Base-by-base conservation (phyloP, 2,329 filamentous ascomycete genomes). In the Dothideomycetidae sp. region DNA sequence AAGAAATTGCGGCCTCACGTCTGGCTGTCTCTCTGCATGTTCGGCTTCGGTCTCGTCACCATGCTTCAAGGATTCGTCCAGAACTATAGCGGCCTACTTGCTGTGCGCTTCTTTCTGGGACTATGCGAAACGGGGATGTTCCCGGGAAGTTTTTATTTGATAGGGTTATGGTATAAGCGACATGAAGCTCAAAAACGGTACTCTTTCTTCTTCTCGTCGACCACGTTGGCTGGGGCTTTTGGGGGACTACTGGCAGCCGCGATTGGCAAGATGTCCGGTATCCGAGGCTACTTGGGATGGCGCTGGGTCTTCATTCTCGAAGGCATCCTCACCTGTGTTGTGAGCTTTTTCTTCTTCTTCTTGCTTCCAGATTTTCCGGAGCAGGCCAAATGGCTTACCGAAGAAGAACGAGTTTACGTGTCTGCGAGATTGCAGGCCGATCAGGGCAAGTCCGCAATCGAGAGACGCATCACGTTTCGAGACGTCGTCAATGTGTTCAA, bases 191-290 rank as follows among this genome's bases (percentile, higher is more conserved):
- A 96, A 59, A 83, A 84, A 51, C 76, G 90, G 18, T 94, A 86
- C 61, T 81, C 78, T 11, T 86, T 96, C 65, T 96, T 96, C 67
- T 96, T 96, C 66, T 77, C 73, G 51, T 82, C 71, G 17, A 86
- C 81, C 1, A 81, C 78, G 0, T 63, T 88, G 3, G 81, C 81
- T 1, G 81, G 81, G 19, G 81, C 84, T 0, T 94, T 93, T 50
- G 85, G 83, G 30, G 85, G 85, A 2, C 68, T 94, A 1, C 67
- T 94, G 3, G 86, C 86, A 1, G 78, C 75, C 1, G 86, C 78
- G 0, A 92, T 94, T 44, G 82, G 82, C n/a, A 82, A 90, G 51
- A 86, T 93, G 81, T 71, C 84, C 46, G 71, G 71, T 3, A 45
- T 81, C 9, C 59, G 64, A 5, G 74, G 73, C 14, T 90, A 86